These are phyloP conservation scores for Clavispora carvajalis DNA, from an alignment of 805 yeast genomes.

Conservation along the genomic window DNA sequence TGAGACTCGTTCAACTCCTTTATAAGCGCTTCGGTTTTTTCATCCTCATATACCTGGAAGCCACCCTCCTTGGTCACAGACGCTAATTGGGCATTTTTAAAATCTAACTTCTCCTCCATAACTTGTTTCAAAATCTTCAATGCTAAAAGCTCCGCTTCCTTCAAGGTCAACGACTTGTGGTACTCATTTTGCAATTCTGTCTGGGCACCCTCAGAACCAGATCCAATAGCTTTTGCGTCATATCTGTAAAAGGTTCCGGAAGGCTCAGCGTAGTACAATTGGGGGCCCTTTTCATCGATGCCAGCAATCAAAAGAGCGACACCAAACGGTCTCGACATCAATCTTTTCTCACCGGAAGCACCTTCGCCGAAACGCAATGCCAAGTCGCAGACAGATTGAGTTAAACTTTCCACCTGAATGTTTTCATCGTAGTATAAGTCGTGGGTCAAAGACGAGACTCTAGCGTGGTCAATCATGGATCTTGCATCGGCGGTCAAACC, in stretches of 20 bases:
- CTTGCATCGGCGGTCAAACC: conserved; percentile 99
- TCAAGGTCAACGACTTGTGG: conserved; percentile 83
- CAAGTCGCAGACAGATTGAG: conserved; percentile 95
- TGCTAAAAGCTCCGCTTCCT: conserved; percentile 88
- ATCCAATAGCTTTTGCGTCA: conserved; percentile 98
- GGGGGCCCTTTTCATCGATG: conserved; percentile 92
- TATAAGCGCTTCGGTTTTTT: conserved; percentile 77
- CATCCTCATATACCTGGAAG: conserved; percentile 78
- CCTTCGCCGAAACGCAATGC: conserved; percentile 97
- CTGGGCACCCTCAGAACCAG: conserved; percentile 99
- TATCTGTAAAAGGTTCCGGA: conserved; percentile 96
- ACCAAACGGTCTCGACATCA: conserved; percentile 98
- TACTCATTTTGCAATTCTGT: conserved; percentile 95
- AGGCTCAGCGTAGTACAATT: conserved; percentile 97
- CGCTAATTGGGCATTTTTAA: conserved; percentile 92
- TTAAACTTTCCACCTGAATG: conserved; percentile 85
- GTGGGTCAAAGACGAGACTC: conserved; percentile 85
- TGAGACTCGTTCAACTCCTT: conserved; percentile 61
- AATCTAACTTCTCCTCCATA: conserved; percentile 97
- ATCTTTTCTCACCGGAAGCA: conserved; percentile 89
- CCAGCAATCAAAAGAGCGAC: conserved; percentile 97
- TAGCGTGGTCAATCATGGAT: conserved; percentile 97
- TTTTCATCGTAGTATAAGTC: conserved; percentile 86
- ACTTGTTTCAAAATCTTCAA: conserved; percentile 92
- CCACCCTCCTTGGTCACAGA: conserved; percentile 84